phyloP scores from a whole-genome alignment of 371 early-diverging fungal species.

The Fennellomyces sp. region DNA sequence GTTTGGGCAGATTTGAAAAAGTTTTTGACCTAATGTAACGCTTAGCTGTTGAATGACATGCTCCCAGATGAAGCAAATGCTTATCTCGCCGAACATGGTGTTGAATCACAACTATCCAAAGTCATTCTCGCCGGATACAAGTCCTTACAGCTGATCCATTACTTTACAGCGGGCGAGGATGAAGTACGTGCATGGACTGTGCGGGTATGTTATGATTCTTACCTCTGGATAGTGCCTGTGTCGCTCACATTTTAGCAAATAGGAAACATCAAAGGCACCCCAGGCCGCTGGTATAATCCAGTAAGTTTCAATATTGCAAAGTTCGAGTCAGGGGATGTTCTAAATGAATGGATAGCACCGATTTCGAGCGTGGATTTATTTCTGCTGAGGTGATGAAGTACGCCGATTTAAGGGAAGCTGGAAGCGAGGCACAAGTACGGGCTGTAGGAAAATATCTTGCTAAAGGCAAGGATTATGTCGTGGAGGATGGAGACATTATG shows the following conservation, averaged over 20 bases:
- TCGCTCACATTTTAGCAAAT: constrained; percentile 1
- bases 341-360: constrained; percentile 64
- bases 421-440: constrained; percentile 46
- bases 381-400: constrained; percentile 91
- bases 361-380: constrained; percentile 92
- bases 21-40: not conserved
- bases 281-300: constrained; percentile 91
- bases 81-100: constrained; percentile 34
- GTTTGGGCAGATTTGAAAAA: not conserved
- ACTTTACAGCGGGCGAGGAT: constrained; percentile 88
- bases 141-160: constrained; percentile 87
- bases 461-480: constrained; percentile 96
- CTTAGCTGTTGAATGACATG: constrained; percentile 43
- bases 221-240: too few species aligned
- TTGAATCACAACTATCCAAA: constrained; percentile 67
- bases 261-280: constrained; percentile 84
- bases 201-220: constrained; percentile 52
- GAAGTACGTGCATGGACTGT: constrained; percentile 89
- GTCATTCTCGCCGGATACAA: constrained; percentile 86
- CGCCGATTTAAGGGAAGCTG: constrained; percentile 62
- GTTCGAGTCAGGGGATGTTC: not conserved
- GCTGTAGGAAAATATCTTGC: constrained; percentile 67
- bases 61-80: constrained; percentile 42
- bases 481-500: constrained; percentile 93
- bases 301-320: too few species aligned